Conservation (phyloP, 2,329 filamentous ascomycete genomes). For the Madurella fahalii region DNA sequence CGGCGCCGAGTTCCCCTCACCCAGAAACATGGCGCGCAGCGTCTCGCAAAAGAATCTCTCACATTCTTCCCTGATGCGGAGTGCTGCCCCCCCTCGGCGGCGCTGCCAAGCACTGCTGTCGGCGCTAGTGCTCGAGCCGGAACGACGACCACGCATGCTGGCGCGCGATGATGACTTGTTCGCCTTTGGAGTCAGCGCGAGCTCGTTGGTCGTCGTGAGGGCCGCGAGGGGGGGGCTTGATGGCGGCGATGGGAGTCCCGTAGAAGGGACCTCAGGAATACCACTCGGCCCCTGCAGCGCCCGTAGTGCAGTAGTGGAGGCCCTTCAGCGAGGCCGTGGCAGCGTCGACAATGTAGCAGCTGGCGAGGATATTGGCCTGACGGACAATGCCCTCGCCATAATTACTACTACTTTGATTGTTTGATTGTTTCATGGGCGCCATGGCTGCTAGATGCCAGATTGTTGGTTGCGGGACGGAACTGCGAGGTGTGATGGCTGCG, state of each 20-base stretch:
- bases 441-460: slow-evolving; percentile 42
- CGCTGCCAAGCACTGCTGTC: slow-evolving; percentile 41
- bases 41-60: slow-evolving; percentile 99
- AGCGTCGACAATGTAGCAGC: slow-evolving; percentile 80
- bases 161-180: slow-evolving; percentile 37
- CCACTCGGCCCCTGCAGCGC: slow-evolving; percentile 76
- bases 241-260: slow-evolving; percentile 79
- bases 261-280: slow-evolving; percentile 88
- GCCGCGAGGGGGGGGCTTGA: slow-evolving; percentile 86
- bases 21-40: slow-evolving; percentile 89
- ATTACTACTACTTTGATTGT: slow-evolving; percentile 72
- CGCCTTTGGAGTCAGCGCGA: slow-evolving; percentile 59
- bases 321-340: slow-evolving; percentile 65
- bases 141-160: slow-evolving; percentile 19
- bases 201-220: slow-evolving; percentile 63
- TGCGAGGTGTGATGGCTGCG: not conserved
- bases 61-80: slow-evolving; percentile 98
- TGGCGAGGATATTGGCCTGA: slow-evolving; percentile 76
- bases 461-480: slow-evolving; percentile 14
- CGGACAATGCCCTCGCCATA: slow-evolving; percentile 64
- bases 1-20: slow-evolving; percentile 78
- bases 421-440: slow-evolving; percentile 68
- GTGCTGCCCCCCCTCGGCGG: slow-evolving; percentile 85
- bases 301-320: slow-evolving; percentile 94
- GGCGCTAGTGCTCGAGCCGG: slow-evolving; percentile 22